Conservation (phyloP, 2,329 filamentous ascomycete species). For the Nemania sp. region DNA sequence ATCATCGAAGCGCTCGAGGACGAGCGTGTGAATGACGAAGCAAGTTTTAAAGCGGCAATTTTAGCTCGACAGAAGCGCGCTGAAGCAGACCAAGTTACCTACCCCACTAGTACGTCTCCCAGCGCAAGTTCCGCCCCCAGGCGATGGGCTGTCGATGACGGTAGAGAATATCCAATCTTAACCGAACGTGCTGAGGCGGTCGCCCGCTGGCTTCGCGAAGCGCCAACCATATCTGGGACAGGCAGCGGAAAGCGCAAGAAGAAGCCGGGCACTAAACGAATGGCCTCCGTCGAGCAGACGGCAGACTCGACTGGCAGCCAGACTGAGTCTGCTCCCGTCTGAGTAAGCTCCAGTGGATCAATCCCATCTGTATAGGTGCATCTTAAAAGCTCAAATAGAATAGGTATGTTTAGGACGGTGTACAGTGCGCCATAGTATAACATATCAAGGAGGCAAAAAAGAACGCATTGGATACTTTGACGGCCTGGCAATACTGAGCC, state of each 20-base stretch:
- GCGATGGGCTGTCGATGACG: constrained; percentile 66
- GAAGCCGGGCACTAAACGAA: constrained; percentile 35
- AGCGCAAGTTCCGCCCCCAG: constrained; percentile 43
- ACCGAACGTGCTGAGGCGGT: constrained; percentile 72
- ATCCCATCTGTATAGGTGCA: constrained; percentile 1
- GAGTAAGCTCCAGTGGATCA: background rate
- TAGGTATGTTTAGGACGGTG: constrained; percentile 1
- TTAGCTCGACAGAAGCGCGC: constrained; percentile 61
- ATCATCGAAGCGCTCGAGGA: constrained; percentile 70
- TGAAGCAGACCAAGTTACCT: constrained; percentile 53
- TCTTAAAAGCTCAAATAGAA: constrained; percentile 6
- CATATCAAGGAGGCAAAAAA: background rate
- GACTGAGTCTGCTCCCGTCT: constrained; percentile 9
- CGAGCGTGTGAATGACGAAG: constrained; percentile 69
- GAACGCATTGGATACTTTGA: background rate
- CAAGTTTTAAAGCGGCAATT: constrained; percentile 65
- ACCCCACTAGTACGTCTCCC: constrained; percentile 27
- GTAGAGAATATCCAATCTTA: constrained; percentile 68
- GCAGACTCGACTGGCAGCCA: constrained; percentile 11
- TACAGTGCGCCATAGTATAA: background rate
- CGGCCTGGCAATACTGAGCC: background rate
- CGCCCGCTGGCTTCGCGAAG: constrained; percentile 68
- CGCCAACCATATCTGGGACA: constrained; percentile 45
- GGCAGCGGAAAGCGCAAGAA: constrained; percentile 39
- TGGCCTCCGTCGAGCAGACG: constrained; percentile 21